phyloP scores from a whole-genome alignment of 306 rosid genomes.

The Lathyrus tuberosus region DNA sequence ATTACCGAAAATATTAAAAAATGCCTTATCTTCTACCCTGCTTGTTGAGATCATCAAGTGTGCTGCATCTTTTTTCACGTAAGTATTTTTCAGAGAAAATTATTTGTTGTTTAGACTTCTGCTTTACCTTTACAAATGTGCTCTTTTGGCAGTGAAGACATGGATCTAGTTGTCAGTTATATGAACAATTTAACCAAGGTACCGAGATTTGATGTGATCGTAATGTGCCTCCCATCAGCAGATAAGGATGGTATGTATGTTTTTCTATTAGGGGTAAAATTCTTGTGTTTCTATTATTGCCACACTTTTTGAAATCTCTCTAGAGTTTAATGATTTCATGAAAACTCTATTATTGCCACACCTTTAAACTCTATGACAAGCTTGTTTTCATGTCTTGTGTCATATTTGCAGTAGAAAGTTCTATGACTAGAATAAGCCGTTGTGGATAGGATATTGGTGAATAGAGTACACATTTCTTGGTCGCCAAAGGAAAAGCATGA shows the following conservation, averaged over 20 bases:
- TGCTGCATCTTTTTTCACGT: slow-evolving; percentile 74
- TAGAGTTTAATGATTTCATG: slow-evolving; percentile 8
- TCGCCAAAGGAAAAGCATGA: background rate
- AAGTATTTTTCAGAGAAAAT: slow-evolving; percentile 38
- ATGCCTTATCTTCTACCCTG: slow-evolving; percentile 72
- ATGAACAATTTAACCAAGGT: slow-evolving; percentile 75
- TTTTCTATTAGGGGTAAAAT: background rate
- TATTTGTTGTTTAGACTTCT: slow-evolving; percentile 11
- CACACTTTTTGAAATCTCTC: background rate
- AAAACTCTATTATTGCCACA: background rate
- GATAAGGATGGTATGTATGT: slow-evolving; percentile 66
- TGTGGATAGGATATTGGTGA: background rate
- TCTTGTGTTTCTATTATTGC: slow-evolving; percentile 17
- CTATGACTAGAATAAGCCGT: background rate
- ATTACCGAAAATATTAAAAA: slow-evolving; percentile 80
- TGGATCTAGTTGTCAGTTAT: slow-evolving; percentile 62
- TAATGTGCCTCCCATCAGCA: slow-evolving; percentile 72
- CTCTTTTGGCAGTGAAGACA: slow-evolving; percentile 70
- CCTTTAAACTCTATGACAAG: background rate
- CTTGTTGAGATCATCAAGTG: slow-evolving; percentile 82
- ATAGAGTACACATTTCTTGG: background rate
- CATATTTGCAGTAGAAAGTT: background rate
- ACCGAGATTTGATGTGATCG: slow-evolving; percentile 77
- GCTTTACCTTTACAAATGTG: slow-evolving; percentile 30
- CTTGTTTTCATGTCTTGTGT: background rate